Evolutionary conservation across 345 rosid genomes (phyloP), one percentile per base, ranked within the genome.

Genomic region (Euphorbia tirucalli): DNA sequence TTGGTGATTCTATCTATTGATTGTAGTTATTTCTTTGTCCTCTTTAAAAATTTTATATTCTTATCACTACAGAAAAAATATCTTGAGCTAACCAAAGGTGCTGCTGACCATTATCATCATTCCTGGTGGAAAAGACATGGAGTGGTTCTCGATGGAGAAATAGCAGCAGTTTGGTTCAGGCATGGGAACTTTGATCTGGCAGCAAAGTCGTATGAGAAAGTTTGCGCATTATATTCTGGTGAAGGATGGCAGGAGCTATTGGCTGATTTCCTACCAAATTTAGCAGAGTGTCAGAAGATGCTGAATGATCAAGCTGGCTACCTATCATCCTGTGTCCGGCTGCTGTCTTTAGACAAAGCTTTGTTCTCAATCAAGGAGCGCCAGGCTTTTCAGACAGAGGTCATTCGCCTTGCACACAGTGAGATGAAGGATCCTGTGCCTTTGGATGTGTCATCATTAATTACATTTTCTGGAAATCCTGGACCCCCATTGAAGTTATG

Each of bases 111-210:
- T 75, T 95, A 88, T 83, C 96, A 95, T 84, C 90, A 75, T 65
- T 95, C 97, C 64, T 95, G 99, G 97, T 95, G 99, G 99, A 92
- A 89, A 86, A 86, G 99, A 76, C 99, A 95, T 81, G 97, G 97
- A 49, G 97, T 95, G 72, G 89, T 90, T 78, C 99, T 92, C 69
- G 97, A 95, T 79, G 97, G 97, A 76, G 99, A 95, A 85, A 90
- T 92, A 63, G 99, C 97, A 66, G 92, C 97, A 72, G 90, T 92
- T 78, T 89, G 92, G 83, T 92, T 95, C 83, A 85, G 85, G 87
- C 87, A 80, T 80, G 90, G 93, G 70, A 90, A 90, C 77, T 90
- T 80, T 78, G 99, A 95, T 83, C 84, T 87, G 71, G 99, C 99
- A 76, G 97, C 97, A 75, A 95, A 92, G 83, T 92, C 89, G 48